Percentiles rank a stretch among this genome's conserved stretches.
Conservation (phyloP, 805 yeast genomes). For the Metschnikowia amazonensis region DNA sequence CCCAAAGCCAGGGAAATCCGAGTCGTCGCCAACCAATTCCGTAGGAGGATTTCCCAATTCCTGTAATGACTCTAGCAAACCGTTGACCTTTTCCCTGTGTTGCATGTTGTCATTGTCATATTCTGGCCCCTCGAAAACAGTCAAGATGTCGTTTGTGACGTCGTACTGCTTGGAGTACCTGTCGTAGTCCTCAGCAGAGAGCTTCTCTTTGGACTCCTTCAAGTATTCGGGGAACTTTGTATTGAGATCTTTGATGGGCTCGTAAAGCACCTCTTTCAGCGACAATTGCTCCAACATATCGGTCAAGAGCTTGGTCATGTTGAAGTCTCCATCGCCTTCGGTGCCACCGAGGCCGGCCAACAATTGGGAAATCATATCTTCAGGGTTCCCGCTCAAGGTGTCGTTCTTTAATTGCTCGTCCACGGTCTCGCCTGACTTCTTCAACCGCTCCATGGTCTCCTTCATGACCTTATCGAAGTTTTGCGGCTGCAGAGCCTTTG, state of each 20-base stretch:
- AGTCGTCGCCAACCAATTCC: constrained; percentile 62
- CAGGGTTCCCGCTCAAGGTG: constrained; percentile 34
- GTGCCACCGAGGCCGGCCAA: constrained; percentile 44
- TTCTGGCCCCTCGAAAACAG: constrained; percentile 58
- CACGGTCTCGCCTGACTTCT: constrained; percentile 67
- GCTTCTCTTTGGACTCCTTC: constrained; percentile 43
- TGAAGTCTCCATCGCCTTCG: constrained; percentile 45
- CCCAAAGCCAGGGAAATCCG: constrained; percentile 44
- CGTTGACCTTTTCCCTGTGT: constrained; percentile 49
- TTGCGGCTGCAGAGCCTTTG: constrained; percentile 29
- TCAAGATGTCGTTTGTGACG: constrained; percentile 58
- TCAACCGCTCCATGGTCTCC: constrained; percentile 74
- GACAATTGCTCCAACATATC: constrained; percentile 80
- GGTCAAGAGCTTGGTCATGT: constrained; percentile 58
- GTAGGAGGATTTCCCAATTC: constrained; percentile 77
- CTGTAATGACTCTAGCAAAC: constrained; percentile 63
- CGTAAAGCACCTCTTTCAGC: constrained; percentile 80
- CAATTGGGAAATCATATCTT: constrained; percentile 62
- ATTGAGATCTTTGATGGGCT: constrained; percentile 79
- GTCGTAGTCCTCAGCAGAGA: constrained; percentile 44
- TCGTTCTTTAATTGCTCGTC: constrained; percentile 56
- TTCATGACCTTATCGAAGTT: constrained; percentile 72
- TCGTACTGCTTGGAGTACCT: constrained; percentile 60
- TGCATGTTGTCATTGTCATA: constrained; percentile 51
- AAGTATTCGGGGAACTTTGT: constrained; percentile 72